Base-by-base conservation (phyloP, 495 filamentous ascomycete genomes). In the Neurospora hispaniola region DNA sequence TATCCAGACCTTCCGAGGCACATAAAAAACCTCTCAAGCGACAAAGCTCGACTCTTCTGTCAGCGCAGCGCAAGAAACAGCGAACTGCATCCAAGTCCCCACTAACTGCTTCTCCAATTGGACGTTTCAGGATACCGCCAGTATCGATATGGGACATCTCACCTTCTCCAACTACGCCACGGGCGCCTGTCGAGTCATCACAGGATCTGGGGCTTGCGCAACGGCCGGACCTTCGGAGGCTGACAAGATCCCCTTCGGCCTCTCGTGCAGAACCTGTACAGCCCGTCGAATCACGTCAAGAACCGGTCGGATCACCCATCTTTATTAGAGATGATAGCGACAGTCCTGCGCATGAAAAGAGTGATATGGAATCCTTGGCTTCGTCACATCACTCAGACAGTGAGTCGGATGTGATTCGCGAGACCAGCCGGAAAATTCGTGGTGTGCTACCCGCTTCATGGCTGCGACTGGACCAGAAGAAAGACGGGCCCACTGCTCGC, bases 381-480 rank as follows among this genome's bases (percentile, higher is more conserved):
- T 74, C 71, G 2, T 54, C 31, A 10, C 41, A 75, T 46, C 72
- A 72, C 41, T 80, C 80, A 8, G 80, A 78, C n/a, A 84, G 82
- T 48, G 86, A 86, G 9, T 81, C 82, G 0, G 81, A 87, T 27
- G 75, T 81, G 23, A 76, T 85, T 35, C 85, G 82, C 16, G 76
- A 74, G 46, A 82, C 85, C 68, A 79, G 78, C 16, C 83, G 80
- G 42, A 89, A 82, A 73, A 95, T 95, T 62, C 90, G 89, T 71
- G 94, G 94, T 43, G 94, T 97, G 18, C 86, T 98, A 59, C 94
- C 95, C 43, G 95, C 95, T 6, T 98, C 95, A 4, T 97, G 92
- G 91, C 85, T 96, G 62, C 88, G 92, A 74, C 83, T 98, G 46
- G 90, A 97, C 75, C 82, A 84, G 70, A 79, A 81, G 73, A 75